A percentile compares a stretch with the other conserved stretches of the same genome.
phyloP scores from a whole-genome alignment of 2,329 filamentous ascomycete genomes.

The Diaporthe citriasiana region DNA sequence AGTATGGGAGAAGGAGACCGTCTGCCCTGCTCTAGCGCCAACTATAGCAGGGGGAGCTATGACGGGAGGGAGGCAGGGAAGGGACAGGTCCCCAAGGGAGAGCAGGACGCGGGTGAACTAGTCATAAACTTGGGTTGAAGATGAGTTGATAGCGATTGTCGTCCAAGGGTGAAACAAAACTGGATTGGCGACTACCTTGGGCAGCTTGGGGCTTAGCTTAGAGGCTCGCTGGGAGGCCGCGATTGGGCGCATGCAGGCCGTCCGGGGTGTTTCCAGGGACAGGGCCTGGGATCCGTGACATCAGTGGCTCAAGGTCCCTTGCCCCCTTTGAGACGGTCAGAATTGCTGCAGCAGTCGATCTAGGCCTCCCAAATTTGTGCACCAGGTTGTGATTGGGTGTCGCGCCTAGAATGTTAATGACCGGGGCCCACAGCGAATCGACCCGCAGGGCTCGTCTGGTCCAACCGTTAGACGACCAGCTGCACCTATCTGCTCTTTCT shows the following conservation, averaged over 20 bases:
- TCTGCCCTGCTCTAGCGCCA: conserved; percentile 21
- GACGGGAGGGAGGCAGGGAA: conserved; percentile 19
- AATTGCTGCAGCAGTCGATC: conserved; percentile 14
- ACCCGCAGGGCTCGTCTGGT: conserved; percentile 8
- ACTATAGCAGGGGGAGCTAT: conserved; percentile 25
- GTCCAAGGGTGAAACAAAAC: conserved; percentile 11
- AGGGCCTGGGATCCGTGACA: conserved; percentile 27
- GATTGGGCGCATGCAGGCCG: conserved; percentile 20
- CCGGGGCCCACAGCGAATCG: background rate
- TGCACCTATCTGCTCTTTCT: conserved; percentile 17
- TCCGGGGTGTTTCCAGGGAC: conserved; percentile 10
- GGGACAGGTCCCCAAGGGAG: conserved; percentile 3
- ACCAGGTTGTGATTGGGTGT: conserved; percentile 6
- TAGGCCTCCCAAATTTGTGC: conserved; percentile 23
- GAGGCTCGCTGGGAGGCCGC: background rate
- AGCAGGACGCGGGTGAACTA: background rate
- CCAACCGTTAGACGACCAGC: conserved; percentile 21
- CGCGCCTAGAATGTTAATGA: conserved; percentile 3
- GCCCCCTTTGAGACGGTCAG: conserved; percentile 24
- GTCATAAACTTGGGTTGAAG: conserved; percentile 32
- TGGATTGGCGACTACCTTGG: conserved; percentile 20
- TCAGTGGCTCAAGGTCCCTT: conserved; percentile 36
- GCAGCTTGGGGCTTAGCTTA: conserved; percentile 9
- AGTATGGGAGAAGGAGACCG: background rate
- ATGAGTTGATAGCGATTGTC: conserved; percentile 31